Base-by-base conservation (phyloP, 2,329 filamentous ascomycete genomes). In the Hymenoscyphus salicellus region DNA sequence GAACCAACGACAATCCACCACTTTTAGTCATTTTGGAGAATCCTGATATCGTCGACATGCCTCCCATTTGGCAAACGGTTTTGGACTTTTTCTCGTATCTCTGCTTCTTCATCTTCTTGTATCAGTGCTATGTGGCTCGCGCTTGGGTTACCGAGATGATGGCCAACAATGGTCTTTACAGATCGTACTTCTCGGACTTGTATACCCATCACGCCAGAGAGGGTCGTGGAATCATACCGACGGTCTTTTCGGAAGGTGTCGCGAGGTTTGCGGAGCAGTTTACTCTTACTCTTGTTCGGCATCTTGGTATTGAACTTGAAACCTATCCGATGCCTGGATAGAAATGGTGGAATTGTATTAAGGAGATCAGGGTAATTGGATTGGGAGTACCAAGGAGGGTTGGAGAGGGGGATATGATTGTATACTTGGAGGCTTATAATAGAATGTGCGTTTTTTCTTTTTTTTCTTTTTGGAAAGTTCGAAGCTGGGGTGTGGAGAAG, bases 101-200 rank as follows among this genome's bases (percentile, higher is more conserved):
- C 11, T 5, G 8, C 20, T 4, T 52, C 20, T 52, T 52, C 8
- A 2, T 26, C 23, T 52, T 52, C 46, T 5, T 52, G 46, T 23
- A 14, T 23, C 7, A 52, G 20, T 52, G 46, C 20, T 26, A 14
- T 23, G 1, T 26, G 20, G 46, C 46, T 52, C 46, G 46, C 23
- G 20, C 46, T 11, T 52, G 46, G 46, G 46, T 52, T 14, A 26
- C 23, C 20, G 20, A 52, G 20, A 52, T 52, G 46, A 23, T 52
- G 46, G 46, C 20, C 4, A 26, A 14, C 23, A 52, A 52, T 52
- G 46, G 46, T 1, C 8, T 52, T 23, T 26, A 23, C 11, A 26
- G 46, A 23, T 14, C 20, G 4, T 52, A 23, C 20, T 52, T 68
- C 63, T 70, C 20, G 1, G 20, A 52, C 23, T 10, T 52, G 46